phyloP scores from a whole-genome alignment of 208 protist species.

The Acanthamoeba castellanii region DNA sequence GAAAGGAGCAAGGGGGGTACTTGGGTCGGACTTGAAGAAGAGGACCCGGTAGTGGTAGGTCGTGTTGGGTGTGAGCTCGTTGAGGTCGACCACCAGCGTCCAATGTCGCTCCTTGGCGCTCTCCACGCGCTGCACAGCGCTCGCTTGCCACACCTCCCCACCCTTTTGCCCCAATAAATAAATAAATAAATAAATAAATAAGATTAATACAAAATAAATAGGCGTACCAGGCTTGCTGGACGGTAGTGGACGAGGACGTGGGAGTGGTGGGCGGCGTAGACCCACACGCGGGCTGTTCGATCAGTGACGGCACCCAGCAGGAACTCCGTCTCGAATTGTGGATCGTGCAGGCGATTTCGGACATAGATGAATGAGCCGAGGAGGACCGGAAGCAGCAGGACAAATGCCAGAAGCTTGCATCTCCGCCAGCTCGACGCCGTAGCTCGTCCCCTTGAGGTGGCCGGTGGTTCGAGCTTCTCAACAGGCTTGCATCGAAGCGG shows the following conservation, averaged over 20 bases:
- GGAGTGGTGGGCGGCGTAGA: slow-evolving; percentile 2
- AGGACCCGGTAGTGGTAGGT: neutral
- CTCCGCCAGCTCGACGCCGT: neutral
- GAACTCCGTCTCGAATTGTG: neutral
- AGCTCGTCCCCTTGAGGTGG: too few relatives aligned
- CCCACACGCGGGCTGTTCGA: neutral
- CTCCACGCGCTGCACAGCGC: neutral
- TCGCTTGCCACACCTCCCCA: neutral
- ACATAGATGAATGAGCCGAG: neutral
- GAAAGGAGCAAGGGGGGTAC: neutral
- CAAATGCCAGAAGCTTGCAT: neutral
- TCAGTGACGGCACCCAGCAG: slow-evolving; percentile 10
- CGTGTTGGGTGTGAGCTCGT: neutral
- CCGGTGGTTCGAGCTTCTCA: too few relatives aligned
- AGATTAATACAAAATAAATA: neutral
- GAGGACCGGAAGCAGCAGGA: neutral
- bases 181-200: neutral
- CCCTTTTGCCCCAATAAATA: too few relatives aligned
- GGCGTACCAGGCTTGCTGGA: neutral
- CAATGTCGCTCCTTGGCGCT: neutral
- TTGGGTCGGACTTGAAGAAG: neutral
- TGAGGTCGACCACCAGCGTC: neutral
- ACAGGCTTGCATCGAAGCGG: too few relatives aligned
- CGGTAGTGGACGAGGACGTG: neutral
- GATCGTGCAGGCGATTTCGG: neutral